Base-by-base conservation (phyloP, 768 basidiomycete species). In the Mycena polygramma region DNA sequence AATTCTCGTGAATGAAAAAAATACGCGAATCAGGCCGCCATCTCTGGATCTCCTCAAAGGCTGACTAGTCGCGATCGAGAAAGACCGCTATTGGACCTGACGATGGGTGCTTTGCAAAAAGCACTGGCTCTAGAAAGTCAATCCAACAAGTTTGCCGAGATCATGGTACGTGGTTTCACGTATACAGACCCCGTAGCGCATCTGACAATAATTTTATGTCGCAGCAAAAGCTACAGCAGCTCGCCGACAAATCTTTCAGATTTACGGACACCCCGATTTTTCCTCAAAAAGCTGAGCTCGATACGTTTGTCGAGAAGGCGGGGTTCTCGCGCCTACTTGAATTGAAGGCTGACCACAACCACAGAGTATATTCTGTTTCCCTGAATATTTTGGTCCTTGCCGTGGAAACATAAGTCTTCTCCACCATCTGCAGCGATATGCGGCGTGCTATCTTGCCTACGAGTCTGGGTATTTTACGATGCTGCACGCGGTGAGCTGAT, bases 381-480 rank as follows among this genome's bases (percentile, higher is more conserved):
- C 70, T n/a, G n/a, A 24, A 14, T 58, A 24, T 22, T 67, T 68
- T 22, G 22, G 62, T 20, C 17, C 57, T 11, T 72, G 71, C 22
- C 15, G 11, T 1, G 46, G 52, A 15, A 37, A 70, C 17, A 57
- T 54, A 6, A 51, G 36, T 4, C 54, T 70, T 11, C 59, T 66
- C 11, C 63, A 69, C 17, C 59, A 66, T 52, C 58, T 73, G 7
- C 72, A 73, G 45, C 72, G 72, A 7, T 73, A 73, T 46, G 68
- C 35, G 2, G 72, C 72, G 9, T 66, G 60, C 49, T 73, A 70
- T 45, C 15, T 69, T 8, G 72, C 68, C 5, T 55, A 66, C 24
- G 66, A 64, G 37, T 22, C 68, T 3, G 68, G 72, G 4, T 70
- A 73, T 45, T 73, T 67, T 39, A 45, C 55, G 11, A 35, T 22